A percentile compares a stretch with the other conserved stretches of the same genome.
Evolutionary conservation across 2,329 filamentous ascomycete genomes (phyloP).

Genomic region (Fusarium verticillioides): DNA sequence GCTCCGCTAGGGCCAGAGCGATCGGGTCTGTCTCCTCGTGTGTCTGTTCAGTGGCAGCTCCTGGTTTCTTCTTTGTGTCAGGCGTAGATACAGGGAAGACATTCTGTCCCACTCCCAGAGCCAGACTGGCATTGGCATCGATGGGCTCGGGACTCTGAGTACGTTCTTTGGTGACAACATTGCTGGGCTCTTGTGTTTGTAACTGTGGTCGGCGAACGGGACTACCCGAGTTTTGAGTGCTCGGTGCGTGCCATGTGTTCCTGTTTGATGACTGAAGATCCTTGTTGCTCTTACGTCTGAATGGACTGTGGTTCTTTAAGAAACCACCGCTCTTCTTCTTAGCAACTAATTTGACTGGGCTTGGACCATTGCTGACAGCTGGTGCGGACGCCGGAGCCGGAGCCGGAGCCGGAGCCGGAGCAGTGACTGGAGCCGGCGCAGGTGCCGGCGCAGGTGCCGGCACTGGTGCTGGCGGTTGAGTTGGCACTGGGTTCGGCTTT

Average conservation of each 20-base stretch:
- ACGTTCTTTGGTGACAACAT: conserved; percentile 54
- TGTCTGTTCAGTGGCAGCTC: conserved; percentile 48
- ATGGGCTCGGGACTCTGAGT: conserved; percentile 82
- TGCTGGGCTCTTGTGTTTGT: conserved; percentile 53
- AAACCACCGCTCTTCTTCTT: conserved; percentile 85
- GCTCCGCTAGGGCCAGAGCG: conserved; percentile 88
- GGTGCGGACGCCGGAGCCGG: not conserved
- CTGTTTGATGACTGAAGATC: conserved; percentile 64
- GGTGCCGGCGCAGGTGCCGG: not conserved
- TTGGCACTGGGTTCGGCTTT: conserved; percentile 11
- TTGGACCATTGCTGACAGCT: conserved; percentile 32
- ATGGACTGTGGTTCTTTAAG: conserved; percentile 92
- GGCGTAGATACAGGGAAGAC: conserved; percentile 92
- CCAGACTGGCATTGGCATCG: conserved; percentile 91
- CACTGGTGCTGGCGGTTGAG: not conserved
- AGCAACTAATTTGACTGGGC: conserved; percentile 73
- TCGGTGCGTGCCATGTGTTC: conserved; percentile 68
- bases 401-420: not conserved
- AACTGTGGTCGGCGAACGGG: conserved; percentile 53
- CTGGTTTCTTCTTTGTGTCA: conserved; percentile 62
- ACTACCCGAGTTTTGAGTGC: conserved; percentile 42
- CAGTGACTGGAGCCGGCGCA: not conserved
- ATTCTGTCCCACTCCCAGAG: conserved; percentile 94
- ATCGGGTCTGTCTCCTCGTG: conserved; percentile 84
- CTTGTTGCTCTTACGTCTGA: conserved; percentile 90